Evolutionary conservation across 2,329 filamentous ascomycete genomes (phyloP).

Genomic region (Xylaria sp.): DNA sequence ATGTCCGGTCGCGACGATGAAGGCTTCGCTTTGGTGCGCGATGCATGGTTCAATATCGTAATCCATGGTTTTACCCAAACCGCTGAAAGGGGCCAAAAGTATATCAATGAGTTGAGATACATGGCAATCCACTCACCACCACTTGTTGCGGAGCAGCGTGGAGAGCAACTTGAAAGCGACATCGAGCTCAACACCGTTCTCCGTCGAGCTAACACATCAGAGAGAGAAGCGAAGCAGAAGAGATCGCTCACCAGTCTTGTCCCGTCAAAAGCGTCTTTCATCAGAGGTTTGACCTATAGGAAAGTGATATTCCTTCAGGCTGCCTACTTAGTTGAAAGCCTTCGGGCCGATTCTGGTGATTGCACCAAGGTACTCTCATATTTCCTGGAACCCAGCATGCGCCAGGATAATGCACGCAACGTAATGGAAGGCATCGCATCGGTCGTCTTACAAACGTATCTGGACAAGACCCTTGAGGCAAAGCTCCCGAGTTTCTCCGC

Average conservation of each 20-base stretch:
- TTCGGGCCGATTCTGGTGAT: constrained; percentile 80
- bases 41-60: constrained; percentile 97
- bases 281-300: constrained; percentile 77
- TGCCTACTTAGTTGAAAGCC: constrained; percentile 79
- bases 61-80: constrained; percentile 82
- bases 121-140: constrained; percentile 85
- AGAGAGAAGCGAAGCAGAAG: constrained; percentile 76
- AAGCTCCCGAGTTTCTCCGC: constrained; percentile 76
- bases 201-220: constrained; percentile 74
- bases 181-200: constrained; percentile 95
- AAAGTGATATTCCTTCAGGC: constrained; percentile 91
- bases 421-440: constrained; percentile 59
- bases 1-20: constrained; percentile 55
- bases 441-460: constrained; percentile 73
- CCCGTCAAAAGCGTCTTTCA: constrained; percentile 70
- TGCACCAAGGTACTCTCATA: constrained; percentile 87
- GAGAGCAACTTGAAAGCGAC: constrained; percentile 88
- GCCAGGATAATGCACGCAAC: constrained; percentile 56
- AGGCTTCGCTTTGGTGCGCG: constrained; percentile 67
- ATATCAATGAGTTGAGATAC: constrained; percentile 70
- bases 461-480: constrained; percentile 68
- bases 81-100: constrained; percentile 66
- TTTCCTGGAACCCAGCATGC: constrained; percentile 87
- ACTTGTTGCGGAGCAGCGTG: constrained; percentile 79
- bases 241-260: constrained; percentile 68